These are phyloP conservation scores for Canavalia gladiata DNA, from an alignment of 306 rosid species.

Conservation along the genomic window DNA sequence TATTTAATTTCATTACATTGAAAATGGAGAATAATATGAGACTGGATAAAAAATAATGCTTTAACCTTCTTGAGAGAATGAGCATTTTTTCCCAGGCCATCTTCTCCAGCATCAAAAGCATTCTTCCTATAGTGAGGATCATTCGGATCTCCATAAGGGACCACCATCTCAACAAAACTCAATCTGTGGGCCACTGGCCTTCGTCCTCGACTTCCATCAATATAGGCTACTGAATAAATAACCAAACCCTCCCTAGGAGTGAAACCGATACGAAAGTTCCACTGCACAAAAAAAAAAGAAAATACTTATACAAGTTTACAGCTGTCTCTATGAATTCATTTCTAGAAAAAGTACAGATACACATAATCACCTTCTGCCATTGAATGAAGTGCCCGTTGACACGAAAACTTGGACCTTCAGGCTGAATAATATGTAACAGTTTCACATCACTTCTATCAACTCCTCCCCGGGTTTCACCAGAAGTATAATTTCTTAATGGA, in stretches of 20 bases:
- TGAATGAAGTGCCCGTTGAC: slow-evolving; percentile 74
- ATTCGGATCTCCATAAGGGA: slow-evolving; percentile 84
- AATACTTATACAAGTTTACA: slow-evolving; percentile 16
- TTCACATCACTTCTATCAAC: slow-evolving; percentile 85
- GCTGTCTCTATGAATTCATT: slow-evolving; percentile 28
- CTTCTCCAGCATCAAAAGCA: slow-evolving; percentile 87
- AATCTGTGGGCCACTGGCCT: slow-evolving; percentile 78
- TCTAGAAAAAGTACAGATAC: slow-evolving; percentile 24
- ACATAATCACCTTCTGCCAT: slow-evolving; percentile 71
- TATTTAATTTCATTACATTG: slow-evolving; percentile 22
- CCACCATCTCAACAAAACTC: slow-evolving; percentile 84
- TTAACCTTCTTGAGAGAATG: slow-evolving; percentile 80
- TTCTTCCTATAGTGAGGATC: slow-evolving; percentile 84
- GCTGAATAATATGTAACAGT: slow-evolving; percentile 70
- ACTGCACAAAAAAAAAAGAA: slow-evolving; percentile 57
- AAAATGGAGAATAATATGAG: slow-evolving; percentile 18
- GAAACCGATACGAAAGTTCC: slow-evolving; percentile 79
- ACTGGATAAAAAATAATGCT: slow-evolving; percentile 6
- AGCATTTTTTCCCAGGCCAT: slow-evolving; percentile 80
- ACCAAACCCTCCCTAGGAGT: slow-evolving; percentile 76
- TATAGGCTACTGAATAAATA: slow-evolving; percentile 72
- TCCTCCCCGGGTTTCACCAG: slow-evolving; percentile 81
- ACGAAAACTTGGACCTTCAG: slow-evolving; percentile 84
- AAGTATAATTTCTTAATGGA: slow-evolving; percentile 73
- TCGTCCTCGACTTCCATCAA: slow-evolving; percentile 77